Evolutionary conservation across 352 stramenopile species (phyloP).

Genomic region (Globisporangium uncinulatum): DNA sequence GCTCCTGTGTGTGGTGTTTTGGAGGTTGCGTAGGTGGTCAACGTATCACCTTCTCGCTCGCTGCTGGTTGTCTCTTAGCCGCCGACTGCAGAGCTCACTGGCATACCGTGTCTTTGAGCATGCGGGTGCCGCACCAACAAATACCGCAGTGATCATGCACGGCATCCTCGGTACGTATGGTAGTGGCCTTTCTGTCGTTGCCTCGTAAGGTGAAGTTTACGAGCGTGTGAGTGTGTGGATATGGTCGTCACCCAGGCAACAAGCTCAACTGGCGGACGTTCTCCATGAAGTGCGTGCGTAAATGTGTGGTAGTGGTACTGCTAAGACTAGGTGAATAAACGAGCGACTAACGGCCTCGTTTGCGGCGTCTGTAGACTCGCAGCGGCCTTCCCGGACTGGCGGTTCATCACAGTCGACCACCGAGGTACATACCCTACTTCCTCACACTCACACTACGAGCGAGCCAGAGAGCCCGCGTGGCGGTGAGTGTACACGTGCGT

Average conservation of each 20-base stretch:
- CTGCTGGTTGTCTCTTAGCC: not conserved
- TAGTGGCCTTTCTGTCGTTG: not conserved
- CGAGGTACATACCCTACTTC: slow-evolving; percentile 30
- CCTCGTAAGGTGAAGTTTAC: too few species aligned
- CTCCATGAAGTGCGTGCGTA: slow-evolving; percentile 46
- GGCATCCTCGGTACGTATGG: slow-evolving; percentile 64
- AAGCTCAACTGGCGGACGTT: slow-evolving; percentile 85
- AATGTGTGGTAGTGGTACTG: not conserved
- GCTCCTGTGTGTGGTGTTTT: too few species aligned
- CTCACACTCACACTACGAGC: not conserved
- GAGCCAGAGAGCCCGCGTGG: too few species aligned
- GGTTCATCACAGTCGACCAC: slow-evolving; percentile 60
- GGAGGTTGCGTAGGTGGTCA: too few species aligned
- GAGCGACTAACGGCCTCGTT: too few species aligned
- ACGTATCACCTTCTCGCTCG: too few species aligned
- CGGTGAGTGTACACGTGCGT: too few species aligned
- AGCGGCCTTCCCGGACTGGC: slow-evolving; percentile 58
- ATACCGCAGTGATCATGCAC: slow-evolving; percentile 76
- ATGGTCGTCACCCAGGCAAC: slow-evolving; percentile 38
- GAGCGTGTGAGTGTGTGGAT: not conserved
- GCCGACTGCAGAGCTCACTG: slow-evolving; percentile 41
- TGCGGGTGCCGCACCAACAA: slow-evolving; percentile 26
- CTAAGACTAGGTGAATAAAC: too few species aligned
- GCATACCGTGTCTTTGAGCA: slow-evolving; percentile 64
- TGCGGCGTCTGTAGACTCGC: slow-evolving; percentile 28